phyloP scores from a whole-genome alignment of 768 basidiomycete species.

The Tricholoma hemisulphureum region DNA sequence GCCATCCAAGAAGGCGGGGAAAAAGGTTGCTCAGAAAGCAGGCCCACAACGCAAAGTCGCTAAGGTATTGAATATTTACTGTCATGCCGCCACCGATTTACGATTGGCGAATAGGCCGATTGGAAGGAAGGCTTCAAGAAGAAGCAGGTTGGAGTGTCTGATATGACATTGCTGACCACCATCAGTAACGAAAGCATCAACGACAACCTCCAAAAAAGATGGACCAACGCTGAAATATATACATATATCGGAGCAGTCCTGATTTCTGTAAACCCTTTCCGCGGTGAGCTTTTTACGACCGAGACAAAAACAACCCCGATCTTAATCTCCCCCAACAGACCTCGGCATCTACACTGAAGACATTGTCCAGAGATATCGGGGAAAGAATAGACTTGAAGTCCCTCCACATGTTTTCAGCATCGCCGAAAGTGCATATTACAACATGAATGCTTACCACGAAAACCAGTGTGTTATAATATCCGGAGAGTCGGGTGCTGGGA shows the following conservation, averaged over 20 bases:
- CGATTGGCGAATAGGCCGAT: slow-evolving; percentile 68
- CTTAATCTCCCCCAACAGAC: slow-evolving; percentile 47
- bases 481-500: slow-evolving; percentile 98
- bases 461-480: slow-evolving; percentile 99
- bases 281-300: slow-evolving; percentile 50
- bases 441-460: slow-evolving; percentile 99
- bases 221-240: slow-evolving; percentile 94
- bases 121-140: slow-evolving; percentile 99
- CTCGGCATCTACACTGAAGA: slow-evolving; percentile 98
- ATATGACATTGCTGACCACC: slow-evolving; percentile 96
- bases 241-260: slow-evolving; percentile 98
- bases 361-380: slow-evolving; percentile 78
- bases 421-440: slow-evolving; percentile 96
- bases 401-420: slow-evolving; percentile 98
- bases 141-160: slow-evolving; percentile 96
- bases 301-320: neutral
- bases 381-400: slow-evolving; percentile 97
- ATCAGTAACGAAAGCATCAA: slow-evolving; percentile 98
- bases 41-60: slow-evolving; percentile 64
- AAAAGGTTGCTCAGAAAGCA: slow-evolving; percentile 71
- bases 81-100: slow-evolving; percentile 9
- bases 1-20: slow-evolving; percentile 86
- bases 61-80: slow-evolving; percentile 48
- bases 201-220: slow-evolving; percentile 95
- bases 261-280: slow-evolving; percentile 99